Conservation (phyloP, 768 basidiomycete species). For the Lactarius sanguifluus region DNA sequence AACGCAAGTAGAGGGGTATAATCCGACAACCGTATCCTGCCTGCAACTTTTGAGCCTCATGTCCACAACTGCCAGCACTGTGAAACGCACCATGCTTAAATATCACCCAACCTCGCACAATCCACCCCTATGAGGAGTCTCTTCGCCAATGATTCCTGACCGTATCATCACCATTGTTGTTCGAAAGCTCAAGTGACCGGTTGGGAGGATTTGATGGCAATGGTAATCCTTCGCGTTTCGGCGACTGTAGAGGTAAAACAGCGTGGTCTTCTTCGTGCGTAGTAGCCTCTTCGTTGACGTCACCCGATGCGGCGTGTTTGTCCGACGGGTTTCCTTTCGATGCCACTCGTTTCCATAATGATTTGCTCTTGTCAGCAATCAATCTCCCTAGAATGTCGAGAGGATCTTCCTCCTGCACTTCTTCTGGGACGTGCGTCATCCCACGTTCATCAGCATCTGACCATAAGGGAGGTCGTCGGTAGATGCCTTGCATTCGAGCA, state of each 20-base stretch:
- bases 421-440: background rate
- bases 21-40: background rate
- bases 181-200: background rate
- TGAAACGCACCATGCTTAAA: slow-evolving; percentile 7
- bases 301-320: background rate
- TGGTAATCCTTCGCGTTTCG: background rate
- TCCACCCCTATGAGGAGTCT: background rate
- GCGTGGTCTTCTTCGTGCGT: background rate
- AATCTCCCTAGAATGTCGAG: slow-evolving; percentile 23
- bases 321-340: slow-evolving; percentile 16
- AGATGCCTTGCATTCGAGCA: background rate
- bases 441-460: slow-evolving; percentile 15
- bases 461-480: slow-evolving; percentile 14
- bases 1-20: slow-evolving; percentile 4
- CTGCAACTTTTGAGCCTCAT: slow-evolving; percentile 2
- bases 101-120: background rate
- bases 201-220: background rate
- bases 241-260: too few species aligned
- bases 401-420: slow-evolving; percentile 23
- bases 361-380: slow-evolving; percentile 27
- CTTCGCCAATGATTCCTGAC: background rate
- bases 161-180: background rate
- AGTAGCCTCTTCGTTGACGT: background rate
- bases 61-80: background rate
- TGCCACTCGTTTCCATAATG: slow-evolving; percentile 24